Evolutionary conservation across 2,329 filamentous ascomycete species (phyloP).

Genomic region (Penicillium sp.): DNA sequence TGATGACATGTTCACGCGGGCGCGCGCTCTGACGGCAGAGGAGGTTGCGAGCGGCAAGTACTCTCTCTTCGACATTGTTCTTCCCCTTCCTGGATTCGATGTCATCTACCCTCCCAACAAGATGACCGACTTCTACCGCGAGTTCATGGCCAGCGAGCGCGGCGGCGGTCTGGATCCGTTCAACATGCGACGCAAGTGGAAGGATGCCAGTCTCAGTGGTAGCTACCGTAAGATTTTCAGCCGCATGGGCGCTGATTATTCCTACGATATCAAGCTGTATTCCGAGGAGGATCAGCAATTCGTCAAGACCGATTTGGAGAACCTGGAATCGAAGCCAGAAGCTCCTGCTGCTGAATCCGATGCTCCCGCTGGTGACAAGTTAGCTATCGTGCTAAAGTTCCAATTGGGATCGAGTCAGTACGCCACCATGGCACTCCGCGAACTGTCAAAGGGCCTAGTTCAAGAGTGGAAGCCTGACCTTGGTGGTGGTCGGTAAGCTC

Average conservation of each 20-base stretch:
- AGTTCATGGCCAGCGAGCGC: conserved; percentile 78
- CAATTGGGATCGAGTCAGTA: conserved; percentile 78
- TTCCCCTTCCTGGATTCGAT: conserved; percentile 90
- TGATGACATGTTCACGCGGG: conserved; percentile 64
- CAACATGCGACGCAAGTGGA: conserved; percentile 81
- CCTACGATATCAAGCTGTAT: conserved; percentile 71
- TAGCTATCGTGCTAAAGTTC: conserved; percentile 71
- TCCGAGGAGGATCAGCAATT: conserved; percentile 70
- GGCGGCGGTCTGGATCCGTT: conserved; percentile 80
- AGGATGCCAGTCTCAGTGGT: conserved; percentile 85
- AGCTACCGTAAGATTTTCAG: conserved; percentile 84
- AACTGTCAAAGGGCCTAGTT: conserved; percentile 71
- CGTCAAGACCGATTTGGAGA: conserved; percentile 81
- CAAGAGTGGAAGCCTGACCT: conserved; percentile 65
- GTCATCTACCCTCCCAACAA: conserved; percentile 82
- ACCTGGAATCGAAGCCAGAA: conserved; percentile 51
- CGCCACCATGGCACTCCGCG: conserved; percentile 78
- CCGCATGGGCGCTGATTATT: conserved; percentile 63
- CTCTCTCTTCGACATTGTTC: conserved; percentile 81
- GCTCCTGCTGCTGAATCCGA: conserved; percentile 8
- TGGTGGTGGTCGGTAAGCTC: conserved; percentile 42
- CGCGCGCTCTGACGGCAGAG: conserved; percentile 70
- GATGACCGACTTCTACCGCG: conserved; percentile 78
- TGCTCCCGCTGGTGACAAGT: conserved; percentile 43
- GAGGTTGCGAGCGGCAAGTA: conserved; percentile 76